Percentiles rank a stretch among this genome's conserved stretches.
phyloP scores from a whole-genome alignment of 2,329 filamentous ascomycete species.

The Aureobasidium pullulans region DNA sequence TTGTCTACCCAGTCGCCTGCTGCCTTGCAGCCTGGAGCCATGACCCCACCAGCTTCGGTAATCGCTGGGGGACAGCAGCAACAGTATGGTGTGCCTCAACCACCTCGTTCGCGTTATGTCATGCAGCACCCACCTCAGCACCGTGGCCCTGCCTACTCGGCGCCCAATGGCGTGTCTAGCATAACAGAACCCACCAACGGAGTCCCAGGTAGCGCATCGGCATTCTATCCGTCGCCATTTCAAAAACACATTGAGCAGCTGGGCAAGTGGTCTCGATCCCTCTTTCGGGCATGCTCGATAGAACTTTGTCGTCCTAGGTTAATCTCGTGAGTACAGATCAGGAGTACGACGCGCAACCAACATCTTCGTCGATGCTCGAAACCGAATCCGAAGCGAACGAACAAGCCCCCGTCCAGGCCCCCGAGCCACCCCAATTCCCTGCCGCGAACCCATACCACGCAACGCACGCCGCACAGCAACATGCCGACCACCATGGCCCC shows the following conservation, averaged over 20 bases:
- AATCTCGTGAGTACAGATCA: slow-evolving; percentile 72
- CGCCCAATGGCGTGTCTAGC: slow-evolving; percentile 30
- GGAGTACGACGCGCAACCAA: slow-evolving; percentile 82
- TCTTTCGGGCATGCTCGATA: slow-evolving; percentile 39
- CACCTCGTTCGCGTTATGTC: slow-evolving; percentile 37
- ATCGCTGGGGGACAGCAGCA: slow-evolving; percentile 43
- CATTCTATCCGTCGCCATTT: slow-evolving; percentile 79
- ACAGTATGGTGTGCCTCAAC: slow-evolving; percentile 34
- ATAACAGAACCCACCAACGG: slow-evolving; percentile 25
- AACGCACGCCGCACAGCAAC: neutral
- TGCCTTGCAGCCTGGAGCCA: slow-evolving; percentile 52
- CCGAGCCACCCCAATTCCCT: slow-evolving; percentile 8
- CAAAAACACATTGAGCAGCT: slow-evolving; percentile 93
- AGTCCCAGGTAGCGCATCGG: slow-evolving; percentile 30
- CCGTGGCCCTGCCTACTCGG: slow-evolving; percentile 22
- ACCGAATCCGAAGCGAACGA: slow-evolving; percentile 54
- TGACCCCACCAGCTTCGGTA: slow-evolving; percentile 53
- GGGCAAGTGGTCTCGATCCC: slow-evolving; percentile 64
- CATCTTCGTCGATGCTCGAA: slow-evolving; percentile 62
- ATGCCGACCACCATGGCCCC: slow-evolving; percentile 4
- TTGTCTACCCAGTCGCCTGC: slow-evolving; percentile 53
- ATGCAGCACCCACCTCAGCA: slow-evolving; percentile 30
- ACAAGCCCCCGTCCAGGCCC: slow-evolving; percentile 50
- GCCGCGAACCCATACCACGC: neutral
- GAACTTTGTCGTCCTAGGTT: slow-evolving; percentile 62